Evolutionary conservation across 2,329 filamentous ascomycete genomes (phyloP).

Genomic region (Aspergillus eucalypticola): DNA sequence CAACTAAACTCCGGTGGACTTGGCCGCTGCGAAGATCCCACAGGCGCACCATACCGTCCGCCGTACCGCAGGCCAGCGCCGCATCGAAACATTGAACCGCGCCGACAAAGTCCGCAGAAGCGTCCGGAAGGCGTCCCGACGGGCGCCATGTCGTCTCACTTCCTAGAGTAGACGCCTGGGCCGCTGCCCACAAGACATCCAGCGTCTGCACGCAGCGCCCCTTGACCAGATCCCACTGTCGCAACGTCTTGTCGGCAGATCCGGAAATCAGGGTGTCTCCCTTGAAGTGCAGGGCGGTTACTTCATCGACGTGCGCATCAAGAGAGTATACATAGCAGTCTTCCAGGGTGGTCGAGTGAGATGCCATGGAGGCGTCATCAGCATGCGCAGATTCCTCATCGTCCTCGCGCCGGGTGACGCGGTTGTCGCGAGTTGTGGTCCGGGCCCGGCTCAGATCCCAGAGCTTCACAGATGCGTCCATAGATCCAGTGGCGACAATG

Average conservation of each 20-base stretch:
- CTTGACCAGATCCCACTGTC: conserved; percentile 96
- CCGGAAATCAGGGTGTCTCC: conserved; percentile 90
- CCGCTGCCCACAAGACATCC: conserved; percentile 96
- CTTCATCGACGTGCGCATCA: conserved; percentile 86
- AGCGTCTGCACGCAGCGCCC: conserved; percentile 97
- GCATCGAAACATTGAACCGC: conserved; percentile 95
- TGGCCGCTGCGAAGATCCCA: conserved; percentile 97
- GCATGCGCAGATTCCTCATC: conserved; percentile 38
- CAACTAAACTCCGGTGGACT: conserved; percentile 93
- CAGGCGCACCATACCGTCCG: conserved; percentile 92
- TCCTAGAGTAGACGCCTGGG: conserved; percentile 74
- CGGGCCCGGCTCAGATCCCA: conserved; percentile 93
- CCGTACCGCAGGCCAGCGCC: conserved; percentile 91
- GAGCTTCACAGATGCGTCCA: conserved; percentile 89
- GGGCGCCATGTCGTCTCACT: conserved; percentile 70
- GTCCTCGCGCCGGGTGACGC: conserved; percentile 52
- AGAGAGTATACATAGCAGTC: conserved; percentile 89
- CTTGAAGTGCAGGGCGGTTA: conserved; percentile 89
- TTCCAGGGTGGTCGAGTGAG: conserved; percentile 72
- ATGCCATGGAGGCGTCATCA: conserved; percentile 56
- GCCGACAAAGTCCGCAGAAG: conserved; percentile 86
- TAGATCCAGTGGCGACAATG: conserved; percentile 88
- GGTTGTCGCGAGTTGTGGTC: conserved; percentile 68
- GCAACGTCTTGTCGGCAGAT: conserved; percentile 93
- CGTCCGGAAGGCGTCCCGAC: conserved; percentile 61